These are phyloP conservation scores for Neofusicoccum umdonicola DNA, from an alignment of 2,329 filamentous ascomycete species.

Conservation along the genomic window DNA sequence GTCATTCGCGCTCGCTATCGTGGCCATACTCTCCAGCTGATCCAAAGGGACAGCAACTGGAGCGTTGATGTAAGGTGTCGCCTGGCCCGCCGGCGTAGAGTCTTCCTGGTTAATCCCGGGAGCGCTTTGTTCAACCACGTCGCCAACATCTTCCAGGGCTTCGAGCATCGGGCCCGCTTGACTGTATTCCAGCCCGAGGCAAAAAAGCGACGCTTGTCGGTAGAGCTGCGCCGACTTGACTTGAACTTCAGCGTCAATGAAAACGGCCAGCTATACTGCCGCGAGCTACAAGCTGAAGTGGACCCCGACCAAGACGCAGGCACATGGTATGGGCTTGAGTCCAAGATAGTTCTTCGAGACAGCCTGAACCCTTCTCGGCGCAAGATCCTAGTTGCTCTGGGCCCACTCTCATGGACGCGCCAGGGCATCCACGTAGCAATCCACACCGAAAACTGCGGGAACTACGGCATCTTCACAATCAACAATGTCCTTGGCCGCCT, in stretches of 20 bases:
- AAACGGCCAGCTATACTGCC: slow-evolving; percentile 44
- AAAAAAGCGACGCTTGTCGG: slow-evolving; percentile 28
- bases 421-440: slow-evolving; percentile 46
- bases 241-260: slow-evolving; percentile 54
- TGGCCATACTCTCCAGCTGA: slow-evolving; percentile 32
- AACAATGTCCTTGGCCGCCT: slow-evolving; percentile 56
- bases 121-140: slow-evolving; percentile 43
- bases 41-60: slow-evolving; percentile 40
- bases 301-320: slow-evolving; percentile 54
- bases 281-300: slow-evolving; percentile 52
- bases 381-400: slow-evolving; percentile 56
- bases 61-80: slow-evolving; percentile 33
- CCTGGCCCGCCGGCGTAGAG: slow-evolving; percentile 27
- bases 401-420: slow-evolving; percentile 32
- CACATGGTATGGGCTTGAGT: slow-evolving; percentile 58
- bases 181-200: slow-evolving; percentile 47
- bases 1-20: slow-evolving; percentile 44
- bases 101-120: slow-evolving; percentile 50
- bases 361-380: slow-evolving; percentile 39
- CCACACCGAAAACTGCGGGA: slow-evolving; percentile 31
- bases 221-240: slow-evolving; percentile 55
- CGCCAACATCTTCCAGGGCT: slow-evolving; percentile 47
- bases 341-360: slow-evolving; percentile 57
- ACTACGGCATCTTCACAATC: slow-evolving; percentile 53
- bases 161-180: slow-evolving; percentile 48